phyloP scores from a whole-genome alignment of 73 alveolate species.

The Symbiodinium pilosum region DNA sequence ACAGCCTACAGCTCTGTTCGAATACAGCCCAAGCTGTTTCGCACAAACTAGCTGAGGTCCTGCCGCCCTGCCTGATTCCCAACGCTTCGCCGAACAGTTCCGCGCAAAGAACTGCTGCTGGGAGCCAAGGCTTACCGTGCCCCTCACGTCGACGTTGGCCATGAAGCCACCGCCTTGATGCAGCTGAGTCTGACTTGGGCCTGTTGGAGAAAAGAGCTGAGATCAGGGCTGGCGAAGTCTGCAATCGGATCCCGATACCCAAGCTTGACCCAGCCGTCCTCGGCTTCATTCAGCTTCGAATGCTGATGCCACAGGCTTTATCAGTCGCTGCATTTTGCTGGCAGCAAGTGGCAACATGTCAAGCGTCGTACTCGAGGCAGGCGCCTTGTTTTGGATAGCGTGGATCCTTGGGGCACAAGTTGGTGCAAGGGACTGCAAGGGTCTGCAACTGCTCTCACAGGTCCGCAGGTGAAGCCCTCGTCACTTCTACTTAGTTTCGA shows the following conservation, averaged over 20 bases:
- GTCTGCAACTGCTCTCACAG: no score
- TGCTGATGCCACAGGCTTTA: no score
- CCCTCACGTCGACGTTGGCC: conserved; percentile 70
- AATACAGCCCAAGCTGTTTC: no score
- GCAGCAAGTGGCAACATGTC: background rate
- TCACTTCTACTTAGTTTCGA: no score
- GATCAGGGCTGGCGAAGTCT: conserved; percentile 43
- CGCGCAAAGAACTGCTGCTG: conserved; percentile 94
- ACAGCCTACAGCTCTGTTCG: no score
- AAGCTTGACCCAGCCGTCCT: conserved; percentile 73
- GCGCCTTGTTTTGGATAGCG: conserved; percentile 87
- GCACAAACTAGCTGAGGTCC: no score
- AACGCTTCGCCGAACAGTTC: conserved; percentile 26
- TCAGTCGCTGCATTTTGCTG: no score
- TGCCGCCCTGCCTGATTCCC: conserved; percentile 34
- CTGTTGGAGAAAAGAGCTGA: no score
- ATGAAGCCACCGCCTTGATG: conserved; percentile 76
- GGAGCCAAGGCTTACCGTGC: conserved; percentile 47
- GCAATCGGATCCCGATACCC: conserved; percentile 73
- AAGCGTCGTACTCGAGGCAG: conserved; percentile 37
- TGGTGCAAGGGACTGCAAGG: no score
- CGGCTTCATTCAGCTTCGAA: background rate
- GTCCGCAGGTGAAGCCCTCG: no score
- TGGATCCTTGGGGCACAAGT: no score
- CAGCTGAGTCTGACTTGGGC: no score